These are phyloP conservation scores for Podospora didyma DNA, from an alignment of 495 filamentous ascomycete genomes.

Conservation along the genomic window DNA sequence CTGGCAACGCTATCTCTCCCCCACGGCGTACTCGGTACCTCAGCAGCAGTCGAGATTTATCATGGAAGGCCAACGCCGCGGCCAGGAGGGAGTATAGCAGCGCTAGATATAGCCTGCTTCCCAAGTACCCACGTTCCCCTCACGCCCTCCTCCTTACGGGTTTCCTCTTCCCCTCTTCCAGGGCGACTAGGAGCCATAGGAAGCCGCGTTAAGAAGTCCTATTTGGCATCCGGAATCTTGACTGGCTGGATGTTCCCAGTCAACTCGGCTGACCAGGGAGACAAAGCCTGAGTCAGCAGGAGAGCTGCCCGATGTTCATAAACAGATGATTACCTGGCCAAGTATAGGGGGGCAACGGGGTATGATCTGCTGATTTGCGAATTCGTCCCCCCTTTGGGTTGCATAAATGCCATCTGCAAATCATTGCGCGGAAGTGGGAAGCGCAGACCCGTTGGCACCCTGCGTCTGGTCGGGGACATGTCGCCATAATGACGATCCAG, in stretches of 20 bases:
- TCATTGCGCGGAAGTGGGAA: constrained; percentile 15
- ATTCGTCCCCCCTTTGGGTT: constrained; percentile 4
- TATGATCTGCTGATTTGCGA: constrained; percentile 8
- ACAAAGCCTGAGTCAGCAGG: not conserved
- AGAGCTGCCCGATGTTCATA: not conserved
- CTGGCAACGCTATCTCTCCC: constrained; percentile 22
- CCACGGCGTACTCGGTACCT: constrained; percentile 6
- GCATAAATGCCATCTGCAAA: constrained; percentile 24
- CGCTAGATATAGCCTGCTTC: constrained; percentile 19
- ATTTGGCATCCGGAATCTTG: constrained; percentile 1
- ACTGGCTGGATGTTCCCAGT: constrained; percentile 4
- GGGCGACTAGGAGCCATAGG: constrained; percentile 1
- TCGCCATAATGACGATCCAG: constrained; percentile 14
- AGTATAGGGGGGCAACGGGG: not conserved
- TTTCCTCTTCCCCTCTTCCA: constrained; percentile 11
- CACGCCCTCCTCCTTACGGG: constrained; percentile 7
- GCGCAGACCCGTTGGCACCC: constrained; percentile 8
- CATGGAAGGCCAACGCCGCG: constrained; percentile 5
- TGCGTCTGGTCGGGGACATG: constrained; percentile 7
- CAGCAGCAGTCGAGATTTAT: constrained; percentile 2
- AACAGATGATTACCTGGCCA: not conserved
- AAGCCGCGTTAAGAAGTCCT: constrained; percentile 6
- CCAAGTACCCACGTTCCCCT: constrained; percentile 18
- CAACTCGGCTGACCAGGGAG: not conserved
- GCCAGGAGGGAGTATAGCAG: constrained; percentile 26